Conservation (phyloP, 2,329 filamentous ascomycete genomes). For the Graphium sp. region DNA sequence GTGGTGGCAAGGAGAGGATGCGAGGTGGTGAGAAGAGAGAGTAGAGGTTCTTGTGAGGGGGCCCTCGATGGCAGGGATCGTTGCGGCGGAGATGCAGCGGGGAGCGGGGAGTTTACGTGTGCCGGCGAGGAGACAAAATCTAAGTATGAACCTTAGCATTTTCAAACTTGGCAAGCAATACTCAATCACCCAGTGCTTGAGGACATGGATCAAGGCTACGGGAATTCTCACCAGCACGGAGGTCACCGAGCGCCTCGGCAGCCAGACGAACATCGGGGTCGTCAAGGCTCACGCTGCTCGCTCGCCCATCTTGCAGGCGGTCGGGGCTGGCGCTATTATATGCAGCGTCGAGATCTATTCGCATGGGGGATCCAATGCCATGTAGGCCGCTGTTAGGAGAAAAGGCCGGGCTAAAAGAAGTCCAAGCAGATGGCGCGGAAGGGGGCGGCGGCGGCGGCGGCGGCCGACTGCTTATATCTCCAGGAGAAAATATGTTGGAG, state of each 20-base stretch:
- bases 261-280: conserved; percentile 54
- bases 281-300: conserved; percentile 39
- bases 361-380: conserved; percentile 23
- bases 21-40: conserved; percentile 74
- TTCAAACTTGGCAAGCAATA: too few relatives aligned
- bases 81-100: conserved; percentile 16
- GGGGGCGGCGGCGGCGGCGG: conserved; percentile 12
- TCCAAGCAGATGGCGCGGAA: too few relatives aligned
- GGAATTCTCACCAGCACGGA: conserved; percentile 54
- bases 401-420: conserved; percentile 23
- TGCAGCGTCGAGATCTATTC: conserved; percentile 29
- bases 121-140: conserved; percentile 52
- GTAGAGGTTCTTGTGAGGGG: conserved; percentile 49
- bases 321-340: conserved; percentile 28
- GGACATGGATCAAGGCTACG: conserved; percentile 3
- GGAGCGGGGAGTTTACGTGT: conserved; percentile 21
- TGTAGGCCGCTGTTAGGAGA: too few relatives aligned
- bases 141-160: too few relatives aligned
- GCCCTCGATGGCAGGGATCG: conserved; percentile 11
- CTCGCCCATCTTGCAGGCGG: conserved; percentile 22
- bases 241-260: conserved; percentile 58
- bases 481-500: too few relatives aligned
- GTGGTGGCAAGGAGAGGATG: conserved; percentile 76
- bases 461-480: conserved; percentile 4
- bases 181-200: conserved; percentile 4